Base-by-base conservation (phyloP, 108 stramenopile species). In the Cyclotella atomus region DNA sequence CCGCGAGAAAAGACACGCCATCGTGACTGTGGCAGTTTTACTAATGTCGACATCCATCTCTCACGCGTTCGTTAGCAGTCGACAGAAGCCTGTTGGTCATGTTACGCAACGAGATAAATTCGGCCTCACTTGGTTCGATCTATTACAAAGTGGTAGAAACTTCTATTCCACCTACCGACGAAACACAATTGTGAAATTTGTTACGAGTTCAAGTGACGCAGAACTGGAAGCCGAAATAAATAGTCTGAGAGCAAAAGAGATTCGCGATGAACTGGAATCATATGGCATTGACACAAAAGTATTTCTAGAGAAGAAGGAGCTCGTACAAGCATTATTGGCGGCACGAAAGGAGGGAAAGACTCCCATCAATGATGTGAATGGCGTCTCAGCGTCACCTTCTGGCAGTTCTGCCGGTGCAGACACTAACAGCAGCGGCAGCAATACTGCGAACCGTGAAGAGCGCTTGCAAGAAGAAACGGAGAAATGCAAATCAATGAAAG, bases 271-370 rank as follows among this genome's bases (percentile, higher is more conserved):
- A 75, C 65, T 92, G 55, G 56, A 88, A 68, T 77, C 79, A 1
- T 83, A 84, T n/a, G 91, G 91, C 7, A 84, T 93, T 41, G 60
- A 79, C 3, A 93, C 91, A 2, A 79, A 73, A 47, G 68, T 83
- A 19, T 93, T 93, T 66, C 82, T 93, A 50, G 91, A 93, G 68
- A 94, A 92, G 70, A 86, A 64, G 16, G 91, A 94, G 72, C 66
- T 94, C 28, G 84, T 88, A 0, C 70, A 88, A 19, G 93, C 93
- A 20, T 56, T 90, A 21, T 55, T 75, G 21, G 75, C 84, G 61
- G 93, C 93, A 3, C 61, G 93, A 64, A 77, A 79, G 5, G 89
- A 92, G 61, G 90, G 89, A 17, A 76, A 84, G 72, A 83, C 71
- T 50, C 87, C 87, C 19, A 83, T 78, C 16, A 47, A 64, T 54